Conservation (phyloP, 441 rosid species). For the Geranium incanum region DNA sequence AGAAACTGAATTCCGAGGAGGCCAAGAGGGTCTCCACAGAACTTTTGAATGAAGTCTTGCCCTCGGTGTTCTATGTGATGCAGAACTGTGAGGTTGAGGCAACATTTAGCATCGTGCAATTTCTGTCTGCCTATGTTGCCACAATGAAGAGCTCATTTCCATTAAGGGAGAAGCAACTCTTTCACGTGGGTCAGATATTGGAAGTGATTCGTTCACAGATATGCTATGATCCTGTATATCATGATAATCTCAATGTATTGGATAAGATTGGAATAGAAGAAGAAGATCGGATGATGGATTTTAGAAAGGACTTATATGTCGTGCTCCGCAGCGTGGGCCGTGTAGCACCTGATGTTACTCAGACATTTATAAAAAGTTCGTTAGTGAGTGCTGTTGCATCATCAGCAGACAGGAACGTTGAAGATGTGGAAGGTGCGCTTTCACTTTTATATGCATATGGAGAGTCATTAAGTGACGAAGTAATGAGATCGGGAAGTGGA, state of each 20-base stretch:
- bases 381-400: slow-evolving; percentile 54
- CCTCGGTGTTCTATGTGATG: slow-evolving; percentile 67
- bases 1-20: slow-evolving; percentile 51
- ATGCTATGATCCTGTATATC: slow-evolving; percentile 57
- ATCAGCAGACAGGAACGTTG: slow-evolving; percentile 59
- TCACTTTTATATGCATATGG: slow-evolving; percentile 84
- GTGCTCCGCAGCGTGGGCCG: slow-evolving; percentile 76
- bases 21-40: slow-evolving; percentile 44
- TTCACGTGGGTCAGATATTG: slow-evolving; percentile 59
- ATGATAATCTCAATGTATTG: slow-evolving; percentile 56
- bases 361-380: slow-evolving; percentile 62
- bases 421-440: slow-evolving; percentile 93
- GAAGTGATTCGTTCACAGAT: slow-evolving; percentile 76
- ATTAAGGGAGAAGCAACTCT: slow-evolving; percentile 37
- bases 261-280: slow-evolving; percentile 88
- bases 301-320: slow-evolving; percentile 73
- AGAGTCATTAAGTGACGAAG: slow-evolving; percentile 71
- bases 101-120: slow-evolving; percentile 57
- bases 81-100: slow-evolving; percentile 67
- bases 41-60: slow-evolving; percentile 79
- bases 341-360: slow-evolving; percentile 79
- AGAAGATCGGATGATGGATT: slow-evolving; percentile 80
- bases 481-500: slow-evolving; percentile 60
- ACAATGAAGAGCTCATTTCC: slow-evolving; percentile 51
- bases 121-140: slow-evolving; percentile 69